Base-by-base conservation (phyloP, 768 basidiomycete species). In the Amanita inopinata region DNA sequence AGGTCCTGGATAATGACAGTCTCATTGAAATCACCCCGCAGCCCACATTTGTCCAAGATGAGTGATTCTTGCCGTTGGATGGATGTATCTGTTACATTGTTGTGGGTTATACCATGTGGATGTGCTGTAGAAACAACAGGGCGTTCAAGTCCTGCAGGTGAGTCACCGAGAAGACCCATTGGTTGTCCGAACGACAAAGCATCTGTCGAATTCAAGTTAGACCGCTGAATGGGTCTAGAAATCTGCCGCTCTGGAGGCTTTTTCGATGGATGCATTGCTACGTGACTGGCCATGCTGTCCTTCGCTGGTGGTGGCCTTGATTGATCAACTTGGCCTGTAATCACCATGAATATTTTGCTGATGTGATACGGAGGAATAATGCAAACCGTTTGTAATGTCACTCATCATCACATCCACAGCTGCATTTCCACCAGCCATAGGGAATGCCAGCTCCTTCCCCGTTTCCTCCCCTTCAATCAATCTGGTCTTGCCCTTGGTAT, bases 321-420 rank as follows among this genome's bases (percentile, higher is more conserved):
- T 5, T 25, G 24, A 22, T 44, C 35, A 20, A 35, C 10, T 20
- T 27, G 35, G 27, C 34, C 43, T 44, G 20, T 28, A 14, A 22
- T 35, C n/a, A 31, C 11, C 24, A 28, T 12, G n/a, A 27, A 17
- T 4, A 17, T 8, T 6, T 15, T n/a, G 27, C 1, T 2, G 20
- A 20, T 23, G 39, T 36, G 12, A 34, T 23, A 17, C 27, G 12
- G 5, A 36, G 37, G 40, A 42, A 50, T n/a, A n/a, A n/a, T n/a
- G n/a, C 57, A 32, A 49, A 72, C 69, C 62, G 43, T 74, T 73
- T 2, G 70, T 73, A 35, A 73, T 71, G 49, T 73, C 70, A 25
- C 58, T 52, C 52, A 70, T 69, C 33, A 45, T 50, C 9, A 23
- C 40, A 38, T 51, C 53, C 43, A 47, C 51, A n/a, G n/a, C n/a